Evolutionary conservation across 345 rosid species (phyloP), one percentile per base, ranked within the genome.

Genomic region (Populus simonii): DNA sequence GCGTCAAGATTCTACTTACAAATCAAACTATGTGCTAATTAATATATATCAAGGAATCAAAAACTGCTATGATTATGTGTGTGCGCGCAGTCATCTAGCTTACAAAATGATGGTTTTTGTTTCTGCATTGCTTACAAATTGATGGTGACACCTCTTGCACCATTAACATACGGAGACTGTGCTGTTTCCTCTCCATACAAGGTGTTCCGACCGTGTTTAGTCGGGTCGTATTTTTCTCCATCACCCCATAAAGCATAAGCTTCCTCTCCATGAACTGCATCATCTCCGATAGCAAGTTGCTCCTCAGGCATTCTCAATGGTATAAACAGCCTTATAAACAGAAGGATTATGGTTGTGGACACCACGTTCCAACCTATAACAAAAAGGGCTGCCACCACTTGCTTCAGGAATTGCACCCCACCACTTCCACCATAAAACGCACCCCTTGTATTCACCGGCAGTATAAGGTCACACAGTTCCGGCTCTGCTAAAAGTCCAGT

Each of bases 201-300:
- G n/a, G 79, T 5, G 16, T 74, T 62, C 82, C 84, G 43, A 31
- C 91, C 90, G 72, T 92, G 93, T 43, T 66, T 84, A 22, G 89
- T 87, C 0, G 94, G 92, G 67, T 94, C 98, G 70, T 87, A 92
- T 79, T 88, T 93, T 68, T 94, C 98, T 17, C 98, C 98, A 70
- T 94, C 98, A 20, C 98, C 98, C 97, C 98, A 94, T 4, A 94
- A 94, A 10, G 97, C 97, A 63, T 94, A 94, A 31, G 97, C 97
- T 89, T 94, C 97, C 84, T 94, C 98, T 1, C 98, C 98, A 20
- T 94, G 97, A 39, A 88, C 97, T 0, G 98, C 98, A 0, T 94
- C 98, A 7, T 94, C 98, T 65, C 98, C 98, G 18, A 90, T 91
- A 41, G 78, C 84, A 4, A 94, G 97, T 79, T 87, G 87, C 76